Evolutionary conservation across 176 grass and related monocot genomes (phyloP), one percentile per base, ranked within the genome.

Genomic region (Carex littledalei): DNA sequence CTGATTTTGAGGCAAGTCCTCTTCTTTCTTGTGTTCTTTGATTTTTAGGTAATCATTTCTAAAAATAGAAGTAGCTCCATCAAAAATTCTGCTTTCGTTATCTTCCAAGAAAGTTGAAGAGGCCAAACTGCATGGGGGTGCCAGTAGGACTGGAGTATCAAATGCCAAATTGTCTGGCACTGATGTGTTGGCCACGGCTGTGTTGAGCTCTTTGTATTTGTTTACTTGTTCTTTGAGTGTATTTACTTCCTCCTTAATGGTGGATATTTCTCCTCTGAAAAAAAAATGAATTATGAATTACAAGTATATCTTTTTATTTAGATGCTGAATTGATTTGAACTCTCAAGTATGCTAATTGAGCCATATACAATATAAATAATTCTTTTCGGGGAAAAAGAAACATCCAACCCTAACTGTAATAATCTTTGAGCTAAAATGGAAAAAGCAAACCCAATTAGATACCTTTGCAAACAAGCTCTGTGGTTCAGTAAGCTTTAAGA

Each of bases 191-290:
- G 31, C 5, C 1, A 55, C 43, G 11, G 87, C 53, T 45, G 43
- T 63, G 43, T 83, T 60, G 68, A 90, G 85, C 7, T 57, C 24
- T 53, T 77, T 59, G 82, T 70, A 84, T 41, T 72, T 64, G 20
- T 72, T 20, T 43, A 84, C 78, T 87, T 87, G 89, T 79, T 92
- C 86, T 87, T 92, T 94, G 16, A 92, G 79, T 67, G 26, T 65
- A 60, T 87, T 81, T 20, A 86, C 71, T 69, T 92, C 87, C 81
- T 86, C 68, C 68, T 79, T 71, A 45, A 93, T 91, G 39, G 63
- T 81, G 52, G 91, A 89, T 60, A 93, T 88, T 89, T 95, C 91
- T 81, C 91, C 89, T 86, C 91, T 95, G 89, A 17, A 82, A 85
- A 82, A 86, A 41, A 43, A 84, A 81, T 3, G 26, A 73, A 77